A percentile compares a stretch with the other conserved stretches of the same genome.
phyloP scores from a whole-genome alignment of 2,329 filamentous ascomycete species.

The Cercospora sp. region DNA sequence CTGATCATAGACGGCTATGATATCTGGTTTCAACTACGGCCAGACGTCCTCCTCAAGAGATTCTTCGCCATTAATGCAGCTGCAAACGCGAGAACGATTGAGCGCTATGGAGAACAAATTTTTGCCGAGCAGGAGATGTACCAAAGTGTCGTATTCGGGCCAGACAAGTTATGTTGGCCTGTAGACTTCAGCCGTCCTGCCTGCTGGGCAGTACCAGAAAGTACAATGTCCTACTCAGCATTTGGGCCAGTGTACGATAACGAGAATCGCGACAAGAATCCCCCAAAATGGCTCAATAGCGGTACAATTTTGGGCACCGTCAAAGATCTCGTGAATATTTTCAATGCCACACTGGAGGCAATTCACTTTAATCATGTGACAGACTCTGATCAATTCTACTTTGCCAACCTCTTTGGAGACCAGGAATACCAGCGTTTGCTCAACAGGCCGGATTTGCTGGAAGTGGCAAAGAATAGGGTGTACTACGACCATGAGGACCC shows the following conservation, averaged over 20 bases:
- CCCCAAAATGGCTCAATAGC: constrained; percentile 53
- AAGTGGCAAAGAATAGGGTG: constrained; percentile 40
- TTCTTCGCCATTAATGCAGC: constrained; percentile 30
- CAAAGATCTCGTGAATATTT: constrained; percentile 41
- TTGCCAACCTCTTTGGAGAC: constrained; percentile 55
- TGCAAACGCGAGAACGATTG: constrained; percentile 43
- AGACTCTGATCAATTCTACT: constrained; percentile 47
- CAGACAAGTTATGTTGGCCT: constrained; percentile 41
- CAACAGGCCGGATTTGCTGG: constrained; percentile 27
- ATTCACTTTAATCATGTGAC: constrained; percentile 38
- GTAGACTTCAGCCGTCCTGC: constrained; percentile 34
- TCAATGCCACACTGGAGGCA: constrained; percentile 45
- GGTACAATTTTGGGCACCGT: constrained; percentile 48
- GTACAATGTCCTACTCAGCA: constrained; percentile 39
- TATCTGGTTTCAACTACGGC: constrained; percentile 33
- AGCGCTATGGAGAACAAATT: constrained; percentile 41
- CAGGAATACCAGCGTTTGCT: constrained; percentile 48
- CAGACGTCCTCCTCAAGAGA: constrained; percentile 30
- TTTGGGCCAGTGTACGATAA: constrained; percentile 52
- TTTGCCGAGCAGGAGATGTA: constrained; percentile 29
- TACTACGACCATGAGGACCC: constrained; percentile 34
- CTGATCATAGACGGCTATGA: constrained; percentile 34
- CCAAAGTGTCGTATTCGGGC: constrained; percentile 38
- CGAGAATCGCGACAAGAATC: constrained; percentile 42
- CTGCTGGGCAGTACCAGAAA: constrained; percentile 38